Percentiles rank a stretch among this genome's conserved stretches.
These are phyloP conservation scores for Yamadazyma taylorii DNA, from an alignment of 1,139 yeast species.

Conservation along the genomic window DNA sequence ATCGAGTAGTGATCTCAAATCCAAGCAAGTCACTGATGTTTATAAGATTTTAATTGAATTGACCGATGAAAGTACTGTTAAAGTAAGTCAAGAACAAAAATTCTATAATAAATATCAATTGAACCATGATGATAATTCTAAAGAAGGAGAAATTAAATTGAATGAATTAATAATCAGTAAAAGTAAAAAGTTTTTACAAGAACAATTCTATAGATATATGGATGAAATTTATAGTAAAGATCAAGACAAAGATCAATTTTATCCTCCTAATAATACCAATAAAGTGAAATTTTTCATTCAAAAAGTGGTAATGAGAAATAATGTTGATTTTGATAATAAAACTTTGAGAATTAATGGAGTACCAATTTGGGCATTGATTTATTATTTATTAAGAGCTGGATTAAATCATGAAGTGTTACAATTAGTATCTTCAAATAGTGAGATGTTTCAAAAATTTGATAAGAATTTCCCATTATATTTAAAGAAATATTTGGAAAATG, in stretches of 20 bases:
- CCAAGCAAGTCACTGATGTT: constrained; percentile 63
- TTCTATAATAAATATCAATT: constrained; percentile 38
- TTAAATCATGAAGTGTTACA: constrained; percentile 71
- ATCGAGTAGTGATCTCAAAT: constrained; percentile 51
- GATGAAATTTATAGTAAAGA: constrained; percentile 69
- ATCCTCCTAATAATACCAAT: constrained; percentile 66
- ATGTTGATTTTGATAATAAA: constrained; percentile 31
- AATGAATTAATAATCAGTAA: constrained; percentile 54
- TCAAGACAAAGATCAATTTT: constrained; percentile 48
- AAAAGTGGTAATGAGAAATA: constrained; percentile 41
- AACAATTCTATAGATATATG: constrained; percentile 73
- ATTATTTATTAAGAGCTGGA: constrained; percentile 84
- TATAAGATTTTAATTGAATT: constrained; percentile 57
- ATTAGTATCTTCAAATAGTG: constrained; percentile 35
- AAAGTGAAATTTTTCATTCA: constrained; percentile 70
- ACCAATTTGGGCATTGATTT: constrained; percentile 91
- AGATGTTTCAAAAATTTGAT: constrained; percentile 76
- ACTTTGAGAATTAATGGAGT: constrained; percentile 64
- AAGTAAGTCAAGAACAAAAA: constrained; percentile 46
- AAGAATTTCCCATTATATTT: constrained; percentile 80
- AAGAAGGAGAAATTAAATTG: constrained; percentile 24
- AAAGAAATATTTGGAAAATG: constrained; percentile 67
- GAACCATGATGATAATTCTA: constrained; percentile 6
- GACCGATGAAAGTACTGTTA: constrained; percentile 36
- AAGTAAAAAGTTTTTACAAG: constrained; percentile 64